Base-by-base conservation (phyloP, 2,329 filamentous ascomycete species). In the Apiospora saccharicola region DNA sequence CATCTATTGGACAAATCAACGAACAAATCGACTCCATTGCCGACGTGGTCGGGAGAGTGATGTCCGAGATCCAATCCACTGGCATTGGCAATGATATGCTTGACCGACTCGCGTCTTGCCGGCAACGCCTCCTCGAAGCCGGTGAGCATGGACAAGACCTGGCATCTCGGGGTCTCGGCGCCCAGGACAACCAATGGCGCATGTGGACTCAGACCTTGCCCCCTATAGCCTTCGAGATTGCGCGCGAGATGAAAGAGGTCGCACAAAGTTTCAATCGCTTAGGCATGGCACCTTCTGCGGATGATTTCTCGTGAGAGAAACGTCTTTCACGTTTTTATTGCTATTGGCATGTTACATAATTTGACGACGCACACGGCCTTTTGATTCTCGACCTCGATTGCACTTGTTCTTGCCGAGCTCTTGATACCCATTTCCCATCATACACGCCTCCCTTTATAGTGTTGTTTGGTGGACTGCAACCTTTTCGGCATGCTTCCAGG, bases 201-300 rank as follows among this genome's bases (percentile, higher is more conserved):
- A 86, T 87, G 78, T 92, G 92, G 85, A 92, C 89, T 71, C 91
- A 92, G 80, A 91, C 90, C 41, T 84, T 97, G 69, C 94, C 94
- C 14, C 94, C 94, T 2, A 91, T 96, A 76, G 94, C 94, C n/a
- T 97, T 97, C 82, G 93, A 94, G 82, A 92, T 96, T 79, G 94
- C 93, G 8, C 88, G 93, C 73, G 93, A 95, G 82, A 93, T 92
- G 70, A 96, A 96, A 85, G 94, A 93, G 80, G 84, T 94, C 73
- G 88, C 90, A 53, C 83, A 86, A 75, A 80, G 80, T n/a, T 80
- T 87, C 14, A 84, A 83, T 71, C 80, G 80, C 76, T 75, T 85
- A 71, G 80, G 78, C 37, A 74, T 80, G 74, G 78, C 77, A 34
- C 81, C 81, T 37, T 79, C 76, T 43, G 81, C 77, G 69, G 84